A percentile compares a stretch with the other conserved stretches of the same genome.
phyloP scores from a whole-genome alignment of 176 grass and related monocot genomes.

The Saccharum officinarum region DNA sequence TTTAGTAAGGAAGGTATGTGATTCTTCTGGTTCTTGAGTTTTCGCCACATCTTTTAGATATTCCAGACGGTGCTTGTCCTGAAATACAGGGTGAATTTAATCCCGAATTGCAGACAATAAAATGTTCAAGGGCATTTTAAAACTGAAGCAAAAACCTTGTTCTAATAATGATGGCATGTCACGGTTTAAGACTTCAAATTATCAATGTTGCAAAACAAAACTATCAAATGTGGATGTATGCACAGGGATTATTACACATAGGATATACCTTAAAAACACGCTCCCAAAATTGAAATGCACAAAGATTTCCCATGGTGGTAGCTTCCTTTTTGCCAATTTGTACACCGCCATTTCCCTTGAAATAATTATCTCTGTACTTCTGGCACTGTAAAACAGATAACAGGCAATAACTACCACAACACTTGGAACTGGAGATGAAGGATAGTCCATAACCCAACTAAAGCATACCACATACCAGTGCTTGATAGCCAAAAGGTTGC shows the following conservation, averaged over 20 bases:
- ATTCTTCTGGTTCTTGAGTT: constrained; percentile 28
- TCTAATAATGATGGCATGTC: neutral
- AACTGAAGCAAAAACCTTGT: neutral
- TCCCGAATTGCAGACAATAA: constrained; percentile 7
- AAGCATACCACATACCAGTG: constrained; percentile 79
- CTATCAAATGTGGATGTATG: neutral
- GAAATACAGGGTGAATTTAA: constrained; percentile 24
- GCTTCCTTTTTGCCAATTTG: constrained; percentile 79
- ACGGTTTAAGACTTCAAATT: neutral
- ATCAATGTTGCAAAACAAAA: neutral
- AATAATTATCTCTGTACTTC: constrained; percentile 66
- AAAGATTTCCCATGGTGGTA: constrained; percentile 74
- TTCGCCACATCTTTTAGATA: constrained; percentile 59
- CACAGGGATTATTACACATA: constrained; percentile 22
- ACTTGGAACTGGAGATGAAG: neutral
- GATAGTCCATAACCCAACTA: neutral
- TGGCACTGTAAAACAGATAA: constrained; percentile 54
- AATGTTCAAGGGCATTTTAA: neutral
- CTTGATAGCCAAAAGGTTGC: constrained; percentile 80
- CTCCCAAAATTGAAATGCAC: constrained; percentile 95
- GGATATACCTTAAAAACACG: constrained; percentile 76
- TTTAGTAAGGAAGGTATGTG: constrained; percentile 44
- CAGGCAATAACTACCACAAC: constrained; percentile 25
- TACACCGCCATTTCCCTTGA: constrained; percentile 43
- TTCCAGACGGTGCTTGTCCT: constrained; percentile 76